Base-by-base conservation (phyloP, 108 stramenopile genomes). In the Skeletonema tropicum region DNA sequence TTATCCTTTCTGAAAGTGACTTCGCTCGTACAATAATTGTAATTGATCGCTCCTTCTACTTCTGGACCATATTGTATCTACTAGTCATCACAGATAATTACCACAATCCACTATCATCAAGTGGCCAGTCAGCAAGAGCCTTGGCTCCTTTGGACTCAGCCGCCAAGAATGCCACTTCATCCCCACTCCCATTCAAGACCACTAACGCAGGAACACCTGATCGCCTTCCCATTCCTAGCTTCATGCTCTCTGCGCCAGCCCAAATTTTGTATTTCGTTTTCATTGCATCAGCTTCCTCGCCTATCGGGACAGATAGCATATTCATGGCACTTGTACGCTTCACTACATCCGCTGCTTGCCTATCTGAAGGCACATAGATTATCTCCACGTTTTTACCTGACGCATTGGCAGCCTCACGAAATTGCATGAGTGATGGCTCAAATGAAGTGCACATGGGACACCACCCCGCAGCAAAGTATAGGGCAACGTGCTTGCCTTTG, bases 121-220 rank as follows among this genome's bases (percentile, higher is more conserved):
- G 74, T 38, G 79, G 85, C 90, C 90, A 91, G 19, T 65, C 73
- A 12, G 36, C 63, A 58, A 91, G 74, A 8, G 86, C 79, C 52
- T 71, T 73, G 30, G 72, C 82, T 12, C 85, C 85, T 55, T 85
- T 45, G 13, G 75, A 49, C 61, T 91, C 90, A 10, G 87, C 77
- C 31, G 79, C 62, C 3, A 91, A 36, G 71, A 89, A 91, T 3
- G 69, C 71, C 32, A 87, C 23, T 71, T 91, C 90, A 25, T 74
- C 68, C 21, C 86, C 87, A 12, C 66, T 70, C 12, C 74, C 61
- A 59, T 83, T 82, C 57, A 91, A 75, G 3, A 91, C 90, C 19
- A 91, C 88, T 1, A 91, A 55, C 6, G 90, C 85, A 41, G 90
- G 90, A 57, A 91, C 84, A 5, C 90, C 90, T 63, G 87, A 87